Conservation (phyloP, 768 basidiomycete species). For the Ramaria sp. region DNA sequence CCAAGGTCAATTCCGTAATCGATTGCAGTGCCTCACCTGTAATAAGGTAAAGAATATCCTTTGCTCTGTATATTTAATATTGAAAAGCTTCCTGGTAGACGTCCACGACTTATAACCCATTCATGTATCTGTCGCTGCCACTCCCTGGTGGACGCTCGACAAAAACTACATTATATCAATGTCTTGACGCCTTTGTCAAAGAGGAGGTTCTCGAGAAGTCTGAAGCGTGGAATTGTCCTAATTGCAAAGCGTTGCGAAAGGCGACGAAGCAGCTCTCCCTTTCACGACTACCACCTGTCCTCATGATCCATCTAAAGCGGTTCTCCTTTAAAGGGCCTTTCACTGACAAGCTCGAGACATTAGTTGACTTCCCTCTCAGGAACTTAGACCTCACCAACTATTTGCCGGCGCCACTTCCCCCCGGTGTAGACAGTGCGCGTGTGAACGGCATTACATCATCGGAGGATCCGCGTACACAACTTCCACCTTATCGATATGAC, state of each 20-base stretch:
- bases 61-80: slow-evolving; percentile 12
- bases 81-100: slow-evolving; percentile 43
- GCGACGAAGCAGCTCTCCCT: slow-evolving; percentile 84
- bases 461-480: slow-evolving; percentile 70
- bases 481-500: slow-evolving; percentile 90
- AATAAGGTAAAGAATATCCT: slow-evolving; percentile 43
- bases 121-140: slow-evolving; percentile 90
- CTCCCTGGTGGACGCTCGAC: slow-evolving; percentile 55
- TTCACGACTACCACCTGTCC: slow-evolving; percentile 85
- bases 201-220: slow-evolving; percentile 86
- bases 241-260: slow-evolving; percentile 80
- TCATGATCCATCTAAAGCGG: slow-evolving; percentile 86
- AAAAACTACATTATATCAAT: slow-evolving; percentile 63
- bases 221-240: slow-evolving; percentile 95
- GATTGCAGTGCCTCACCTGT: slow-evolving; percentile 84
- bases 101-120: slow-evolving; percentile 93
- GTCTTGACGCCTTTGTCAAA: slow-evolving; percentile 84
- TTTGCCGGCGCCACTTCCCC: slow-evolving; percentile 72
- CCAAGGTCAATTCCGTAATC: slow-evolving; percentile 93
- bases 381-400: slow-evolving; percentile 61
- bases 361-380: slow-evolving; percentile 77
- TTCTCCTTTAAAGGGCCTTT: slow-evolving; percentile 88
- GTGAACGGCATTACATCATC: slow-evolving; percentile 32
- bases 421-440: slow-evolving; percentile 44
- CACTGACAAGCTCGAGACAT: slow-evolving; percentile 93